phyloP scores from a whole-genome alignment of 2,329 filamentous ascomycete genomes.

The Aspergillus fumigatus region DNA sequence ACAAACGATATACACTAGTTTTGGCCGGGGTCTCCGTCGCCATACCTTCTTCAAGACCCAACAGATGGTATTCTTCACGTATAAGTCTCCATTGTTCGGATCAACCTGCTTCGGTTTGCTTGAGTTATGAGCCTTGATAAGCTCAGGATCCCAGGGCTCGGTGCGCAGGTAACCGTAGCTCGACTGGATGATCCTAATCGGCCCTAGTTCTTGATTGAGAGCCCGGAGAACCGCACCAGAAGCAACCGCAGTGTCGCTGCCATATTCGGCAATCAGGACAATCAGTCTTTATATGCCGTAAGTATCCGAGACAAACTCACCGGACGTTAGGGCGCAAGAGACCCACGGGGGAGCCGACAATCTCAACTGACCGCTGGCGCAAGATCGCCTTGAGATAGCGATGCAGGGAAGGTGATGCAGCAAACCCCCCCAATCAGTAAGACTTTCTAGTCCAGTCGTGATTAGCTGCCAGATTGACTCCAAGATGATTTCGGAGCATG shows the following conservation, averaged over 20 bases:
- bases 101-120: constrained; percentile 6
- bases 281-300: neutral
- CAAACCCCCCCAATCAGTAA: constrained; percentile 31
- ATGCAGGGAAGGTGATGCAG: constrained; percentile 21
- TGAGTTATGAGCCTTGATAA: constrained; percentile 4
- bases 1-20: too few relatives aligned
- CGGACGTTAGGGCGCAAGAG: constrained; percentile 1
- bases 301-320: neutral
- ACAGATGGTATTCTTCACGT: constrained; percentile 19
- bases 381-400: constrained; percentile 10
- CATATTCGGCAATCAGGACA: neutral
- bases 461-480: neutral
- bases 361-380: too few relatives aligned
- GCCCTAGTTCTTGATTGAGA: constrained; percentile 25
- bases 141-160: constrained; percentile 12
- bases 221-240: constrained; percentile 28
- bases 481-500: neutral
- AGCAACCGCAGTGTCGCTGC: constrained; percentile 24
- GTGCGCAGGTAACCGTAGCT: constrained; percentile 26
- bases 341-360: too few relatives aligned
- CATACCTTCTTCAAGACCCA: constrained; percentile 19
- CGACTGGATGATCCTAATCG: constrained; percentile 18
- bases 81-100: constrained; percentile 13
- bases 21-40: too few relatives aligned
- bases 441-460: constrained; percentile 18